A percentile compares a stretch with the other conserved stretches of the same genome.
phyloP scores from a whole-genome alignment of 139 green algal genomes.

The Haematococcus sp. region DNA sequence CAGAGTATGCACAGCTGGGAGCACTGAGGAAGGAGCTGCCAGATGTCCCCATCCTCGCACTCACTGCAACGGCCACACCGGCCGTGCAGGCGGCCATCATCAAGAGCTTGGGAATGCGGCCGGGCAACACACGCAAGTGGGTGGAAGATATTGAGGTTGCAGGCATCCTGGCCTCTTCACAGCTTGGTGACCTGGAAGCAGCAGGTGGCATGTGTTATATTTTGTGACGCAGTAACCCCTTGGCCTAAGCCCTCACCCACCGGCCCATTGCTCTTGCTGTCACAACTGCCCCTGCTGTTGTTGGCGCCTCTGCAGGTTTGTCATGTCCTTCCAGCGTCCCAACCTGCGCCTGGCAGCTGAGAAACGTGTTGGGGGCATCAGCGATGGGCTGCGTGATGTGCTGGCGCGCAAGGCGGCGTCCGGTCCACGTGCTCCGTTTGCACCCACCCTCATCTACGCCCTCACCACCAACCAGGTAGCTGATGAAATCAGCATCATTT shows the following conservation, averaged over 20 bases:
- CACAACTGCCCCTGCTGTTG: background rate
- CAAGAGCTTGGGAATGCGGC: slow-evolving; percentile 7
- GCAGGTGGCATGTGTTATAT: too few species aligned
- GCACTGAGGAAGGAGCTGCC: slow-evolving; percentile 42
- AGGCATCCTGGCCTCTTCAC: too few species aligned
- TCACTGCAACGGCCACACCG: slow-evolving; percentile 86
- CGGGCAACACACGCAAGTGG: background rate
- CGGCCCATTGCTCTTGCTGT: too few species aligned
- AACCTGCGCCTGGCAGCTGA: slow-evolving; percentile 56
- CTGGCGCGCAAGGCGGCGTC: slow-evolving; percentile 13
- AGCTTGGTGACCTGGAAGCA: background rate
- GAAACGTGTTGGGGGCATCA: slow-evolving; percentile 16
- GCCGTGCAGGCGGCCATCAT: slow-evolving; percentile 21
- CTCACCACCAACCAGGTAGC: slow-evolving; percentile 11
- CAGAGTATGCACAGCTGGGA: slow-evolving; percentile 51
- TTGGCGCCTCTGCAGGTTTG: slow-evolving; percentile 3
- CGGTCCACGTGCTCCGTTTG: background rate
- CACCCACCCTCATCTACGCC: slow-evolving; percentile 60
- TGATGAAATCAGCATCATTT: too few species aligned
- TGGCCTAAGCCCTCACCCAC: too few species aligned
- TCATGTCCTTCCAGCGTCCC: slow-evolving; percentile 57
- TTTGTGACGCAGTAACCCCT: too few species aligned
- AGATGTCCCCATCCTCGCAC: slow-evolving; percentile 72
- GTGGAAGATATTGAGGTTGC: background rate
- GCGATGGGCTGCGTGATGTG: slow-evolving; percentile 6